Evolutionary conservation across 2,329 filamentous ascomycete genomes (phyloP), one percentile per base, ranked within the genome.

Genomic region (Trichoderma sp.): DNA sequence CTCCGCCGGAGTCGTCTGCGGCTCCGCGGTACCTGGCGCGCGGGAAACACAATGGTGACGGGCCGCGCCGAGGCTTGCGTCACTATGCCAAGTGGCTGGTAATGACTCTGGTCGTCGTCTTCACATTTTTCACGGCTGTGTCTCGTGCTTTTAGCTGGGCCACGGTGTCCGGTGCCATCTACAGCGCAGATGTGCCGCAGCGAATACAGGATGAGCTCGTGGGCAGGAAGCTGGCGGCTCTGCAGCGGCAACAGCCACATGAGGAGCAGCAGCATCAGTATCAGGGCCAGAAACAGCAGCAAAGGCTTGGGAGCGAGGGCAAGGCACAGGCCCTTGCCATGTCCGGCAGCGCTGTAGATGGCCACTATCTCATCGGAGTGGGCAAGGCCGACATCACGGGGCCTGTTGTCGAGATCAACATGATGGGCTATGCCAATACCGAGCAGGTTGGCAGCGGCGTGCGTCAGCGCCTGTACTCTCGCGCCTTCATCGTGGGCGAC

Each of bases 361-460:
- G 57, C 34, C 74, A 75, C n/a, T 88, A 87, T 72, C 79, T 88
- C 3, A 73, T 88, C 21, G 86, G 86, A 4, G 85, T 84, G 14
- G 86, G 86, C 57, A 87, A 87, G 75, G 86, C 83, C 18, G 86
- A 88, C 75, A 86, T 88, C 74, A 88, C 86, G 1, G 86, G 92
- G 4, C 93, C 94, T 0, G 92, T 96, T 6, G 94, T 95, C 32
- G 94, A 97, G 81, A 90, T 97, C 81, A 94, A 93, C 78, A 88
- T 97, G 81, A 96, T 95, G 86, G 95, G 95, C 73, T 97, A 97
- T 83, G 94, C 94, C 32, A 90, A 93, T 79, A 84, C 89, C 15
- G 88, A 88, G 57, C 95, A 98, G 81, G 82, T 92, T n/a, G 95
- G 95, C 60, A 90, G 89, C 6, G 95, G 95, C 30, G 84, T 98